A percentile compares a stretch with the other conserved stretches of the same genome.
These are phyloP conservation scores for Dissophora globulifera DNA, from an alignment of 192 early-diverging fungal genomes.

Conservation along the genomic window DNA sequence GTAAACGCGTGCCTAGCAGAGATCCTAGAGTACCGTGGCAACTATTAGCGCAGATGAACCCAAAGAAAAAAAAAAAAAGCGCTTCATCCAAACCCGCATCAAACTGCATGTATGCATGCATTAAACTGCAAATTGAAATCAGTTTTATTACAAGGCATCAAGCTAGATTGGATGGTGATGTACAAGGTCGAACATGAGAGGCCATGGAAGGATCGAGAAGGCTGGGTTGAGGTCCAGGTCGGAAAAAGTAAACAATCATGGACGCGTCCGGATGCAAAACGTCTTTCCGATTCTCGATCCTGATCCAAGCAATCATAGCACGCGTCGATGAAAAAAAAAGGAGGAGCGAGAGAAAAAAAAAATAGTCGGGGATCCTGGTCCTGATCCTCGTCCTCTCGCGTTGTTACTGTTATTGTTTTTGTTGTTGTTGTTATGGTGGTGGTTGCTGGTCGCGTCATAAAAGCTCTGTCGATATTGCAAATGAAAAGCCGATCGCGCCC, in stretches of 20 bases:
- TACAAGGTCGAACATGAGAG: constrained; percentile 29
- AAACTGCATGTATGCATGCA: not conserved
- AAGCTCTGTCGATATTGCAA: not conserved
- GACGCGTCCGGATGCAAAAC: constrained; percentile 20
- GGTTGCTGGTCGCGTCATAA: no score
- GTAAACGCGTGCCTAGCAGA: no score
- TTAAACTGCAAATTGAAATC: constrained; percentile 1
- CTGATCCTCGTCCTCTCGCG: not conserved
- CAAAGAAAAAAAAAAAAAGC: not conserved
- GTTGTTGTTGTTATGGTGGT: not conserved
- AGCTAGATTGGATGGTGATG: constrained; percentile 22
- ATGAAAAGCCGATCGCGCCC: not conserved
- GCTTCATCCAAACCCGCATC: not conserved
- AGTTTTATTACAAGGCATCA: constrained; percentile 27
- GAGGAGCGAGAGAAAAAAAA: constrained; percentile 1
- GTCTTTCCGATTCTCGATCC: constrained; percentile 18
- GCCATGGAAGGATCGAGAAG: constrained; percentile 10
- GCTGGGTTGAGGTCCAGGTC: constrained; percentile 2
- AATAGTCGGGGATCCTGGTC: constrained; percentile 2
- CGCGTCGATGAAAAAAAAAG: constrained; percentile 10
- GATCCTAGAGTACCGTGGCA: no score
- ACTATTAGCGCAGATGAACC: no score
- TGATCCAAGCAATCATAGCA: constrained; percentile 9
- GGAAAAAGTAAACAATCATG: constrained; percentile 3
- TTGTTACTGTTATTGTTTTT: constrained; percentile 2